phyloP scores from a whole-genome alignment of 1,284 basidiomycete genomes.

The Ustilago crameri region DNA sequence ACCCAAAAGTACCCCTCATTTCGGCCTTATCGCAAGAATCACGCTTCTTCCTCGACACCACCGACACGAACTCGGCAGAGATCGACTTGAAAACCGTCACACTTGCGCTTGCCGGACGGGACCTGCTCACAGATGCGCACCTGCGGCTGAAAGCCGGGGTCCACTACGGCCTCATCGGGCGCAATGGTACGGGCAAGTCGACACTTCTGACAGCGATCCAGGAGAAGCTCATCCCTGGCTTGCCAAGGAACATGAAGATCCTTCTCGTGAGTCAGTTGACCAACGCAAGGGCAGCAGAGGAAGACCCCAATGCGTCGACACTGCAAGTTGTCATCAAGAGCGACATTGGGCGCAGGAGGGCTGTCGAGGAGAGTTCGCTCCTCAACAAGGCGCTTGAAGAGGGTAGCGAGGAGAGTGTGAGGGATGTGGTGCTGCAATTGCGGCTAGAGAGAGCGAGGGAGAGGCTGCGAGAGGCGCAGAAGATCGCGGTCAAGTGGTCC shows the following conservation, averaged over 20 bases:
- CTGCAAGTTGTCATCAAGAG: slow-evolving; percentile 69
- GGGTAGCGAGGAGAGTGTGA: slow-evolving; percentile 38
- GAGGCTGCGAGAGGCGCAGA: slow-evolving; percentile 72
- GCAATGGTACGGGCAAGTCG: slow-evolving; percentile 75
- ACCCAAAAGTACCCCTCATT: slow-evolving; percentile 47
- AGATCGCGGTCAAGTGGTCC: slow-evolving; percentile 74
- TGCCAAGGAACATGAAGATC: slow-evolving; percentile 72
- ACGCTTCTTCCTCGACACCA: slow-evolving; percentile 72
- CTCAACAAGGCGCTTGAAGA: slow-evolving; percentile 66
- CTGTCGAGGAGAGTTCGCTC: slow-evolving; percentile 60
- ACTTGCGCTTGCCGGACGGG: slow-evolving; percentile 71
- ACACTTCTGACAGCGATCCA: slow-evolving; percentile 71
- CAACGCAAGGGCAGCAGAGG: slow-evolving; percentile 28
- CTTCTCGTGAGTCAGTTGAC: slow-evolving; percentile 73
- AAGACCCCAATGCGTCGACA: slow-evolving; percentile 41
- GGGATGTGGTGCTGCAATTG: slow-evolving; percentile 57
- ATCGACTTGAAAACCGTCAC: slow-evolving; percentile 72
- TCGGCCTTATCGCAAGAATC: slow-evolving; percentile 69
- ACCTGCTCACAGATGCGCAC: slow-evolving; percentile 73
- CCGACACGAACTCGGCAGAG: slow-evolving; percentile 69
- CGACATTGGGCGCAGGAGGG: slow-evolving; percentile 62
- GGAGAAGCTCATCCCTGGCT: slow-evolving; percentile 72
- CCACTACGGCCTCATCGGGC: slow-evolving; percentile 73
- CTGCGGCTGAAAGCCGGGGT: slow-evolving; percentile 73
- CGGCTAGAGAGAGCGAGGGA: slow-evolving; percentile 65